These are phyloP conservation scores for Yueomyces sinensis DNA, from an alignment of 805 yeast species.

Conservation along the genomic window DNA sequence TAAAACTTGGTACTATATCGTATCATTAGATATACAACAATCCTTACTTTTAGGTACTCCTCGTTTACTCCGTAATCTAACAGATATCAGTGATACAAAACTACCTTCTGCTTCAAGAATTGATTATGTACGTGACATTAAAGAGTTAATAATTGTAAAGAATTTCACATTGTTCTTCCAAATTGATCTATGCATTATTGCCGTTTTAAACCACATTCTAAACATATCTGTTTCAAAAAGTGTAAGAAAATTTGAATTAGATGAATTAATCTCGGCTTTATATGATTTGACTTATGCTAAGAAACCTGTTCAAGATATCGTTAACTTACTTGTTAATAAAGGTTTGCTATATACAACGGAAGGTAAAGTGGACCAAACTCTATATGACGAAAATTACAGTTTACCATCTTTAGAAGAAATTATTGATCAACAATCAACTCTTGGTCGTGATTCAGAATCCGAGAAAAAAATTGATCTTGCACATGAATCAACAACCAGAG, in stretches of 20 bases:
- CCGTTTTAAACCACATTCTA: slow-evolving; percentile 21
- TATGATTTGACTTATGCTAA: slow-evolving; percentile 24
- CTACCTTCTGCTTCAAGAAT: slow-evolving; percentile 29
- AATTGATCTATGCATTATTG: slow-evolving; percentile 30
- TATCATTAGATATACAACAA: slow-evolving; percentile 30
- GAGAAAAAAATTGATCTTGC: slow-evolving; percentile 27
- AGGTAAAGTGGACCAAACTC: slow-evolving; percentile 16
- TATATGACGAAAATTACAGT: slow-evolving; percentile 20
- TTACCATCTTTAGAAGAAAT: slow-evolving; percentile 21
- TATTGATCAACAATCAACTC: slow-evolving; percentile 3
- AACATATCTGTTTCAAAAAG: slow-evolving; percentile 27
- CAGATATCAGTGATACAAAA: slow-evolving; percentile 31
- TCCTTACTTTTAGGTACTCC: slow-evolving; percentile 30
- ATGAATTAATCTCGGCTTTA: slow-evolving; percentile 24
- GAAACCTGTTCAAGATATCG: slow-evolving; percentile 16
- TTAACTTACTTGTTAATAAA: slow-evolving; percentile 15
- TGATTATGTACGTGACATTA: slow-evolving; percentile 25
- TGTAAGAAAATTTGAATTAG: slow-evolving; percentile 30
- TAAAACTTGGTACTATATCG: slow-evolving; percentile 42
- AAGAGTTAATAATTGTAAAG: slow-evolving; percentile 35
- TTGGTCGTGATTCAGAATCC: slow-evolving; percentile 2
- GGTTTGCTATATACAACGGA: slow-evolving; percentile 22
- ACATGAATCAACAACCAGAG: slow-evolving; percentile 29
- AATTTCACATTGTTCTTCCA: slow-evolving; percentile 34
- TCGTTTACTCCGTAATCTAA: slow-evolving; percentile 25